Conservation (phyloP, 1,139 yeast genomes). For the Nakaseomyces delphensis region DNA sequence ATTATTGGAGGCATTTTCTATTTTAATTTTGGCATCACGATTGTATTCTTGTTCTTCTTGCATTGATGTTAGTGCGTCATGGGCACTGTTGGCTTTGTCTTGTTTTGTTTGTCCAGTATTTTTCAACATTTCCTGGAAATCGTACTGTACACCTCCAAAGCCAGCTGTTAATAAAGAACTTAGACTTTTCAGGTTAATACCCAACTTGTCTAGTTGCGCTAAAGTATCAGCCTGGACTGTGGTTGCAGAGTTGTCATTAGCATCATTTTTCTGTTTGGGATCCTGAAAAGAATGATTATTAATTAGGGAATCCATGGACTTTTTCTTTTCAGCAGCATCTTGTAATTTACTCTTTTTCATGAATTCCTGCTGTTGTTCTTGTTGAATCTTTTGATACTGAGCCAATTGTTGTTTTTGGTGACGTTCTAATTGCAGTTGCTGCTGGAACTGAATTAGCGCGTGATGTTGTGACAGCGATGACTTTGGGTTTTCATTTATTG, state of each 20-base stretch:
- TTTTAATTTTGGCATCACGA: slow-evolving; percentile 9
- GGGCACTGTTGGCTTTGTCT: slow-evolving; percentile 16
- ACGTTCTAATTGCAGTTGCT: slow-evolving; percentile 6
- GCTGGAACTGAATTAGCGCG: background rate
- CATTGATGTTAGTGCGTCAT: slow-evolving; percentile 23
- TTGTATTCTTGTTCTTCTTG: slow-evolving; percentile 21
- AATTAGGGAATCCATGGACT: background rate
- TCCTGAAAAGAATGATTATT: background rate
- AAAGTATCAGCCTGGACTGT: slow-evolving; percentile 7
- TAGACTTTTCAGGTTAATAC: slow-evolving; percentile 6
- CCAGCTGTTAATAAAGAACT: slow-evolving; percentile 19
- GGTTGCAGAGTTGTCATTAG: slow-evolving; percentile 1
- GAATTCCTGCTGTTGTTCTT: slow-evolving; percentile 4
- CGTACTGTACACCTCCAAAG: slow-evolving; percentile 28
- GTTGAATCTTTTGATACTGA: slow-evolving; percentile 5
- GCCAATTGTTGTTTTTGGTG: slow-evolving; percentile 7
- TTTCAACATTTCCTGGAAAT: slow-evolving; percentile 25
- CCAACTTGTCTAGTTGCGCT: slow-evolving; percentile 6
- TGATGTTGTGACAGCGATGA: background rate
- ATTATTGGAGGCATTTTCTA: slow-evolving; percentile 6
- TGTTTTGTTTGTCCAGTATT: slow-evolving; percentile 9
- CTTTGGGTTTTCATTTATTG: background rate
- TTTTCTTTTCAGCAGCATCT: background rate
- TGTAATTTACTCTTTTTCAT: slow-evolving; percentile 1
- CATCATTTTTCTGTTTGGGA: background rate